phyloP scores from a whole-genome alignment of 116 monocot genomes.

The Papilionanthe hybrid region DNA sequence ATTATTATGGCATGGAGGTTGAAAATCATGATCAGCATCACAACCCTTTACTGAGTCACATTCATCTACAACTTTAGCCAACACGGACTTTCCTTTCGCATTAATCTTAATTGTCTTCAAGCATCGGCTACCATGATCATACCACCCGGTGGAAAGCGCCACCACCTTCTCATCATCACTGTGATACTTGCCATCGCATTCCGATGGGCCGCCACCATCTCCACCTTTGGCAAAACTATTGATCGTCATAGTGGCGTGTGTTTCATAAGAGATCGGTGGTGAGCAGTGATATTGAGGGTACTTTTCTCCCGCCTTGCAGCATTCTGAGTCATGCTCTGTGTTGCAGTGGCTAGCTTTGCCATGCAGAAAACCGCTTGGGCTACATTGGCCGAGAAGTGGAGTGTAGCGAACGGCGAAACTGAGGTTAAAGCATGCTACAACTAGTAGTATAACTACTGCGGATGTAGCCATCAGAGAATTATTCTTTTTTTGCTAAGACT shows the following conservation, averaged over 20 bases:
- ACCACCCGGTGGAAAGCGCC: conserved; percentile 1
- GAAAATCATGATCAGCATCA: conserved; percentile 3
- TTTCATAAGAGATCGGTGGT: background rate
- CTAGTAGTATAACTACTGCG: too few species aligned
- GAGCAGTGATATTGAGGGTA: conserved; percentile 8
- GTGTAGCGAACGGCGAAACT: too few species aligned
- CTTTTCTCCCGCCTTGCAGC: background rate
- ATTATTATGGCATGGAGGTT: conserved; percentile 4
- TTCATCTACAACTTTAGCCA: conserved; percentile 18
- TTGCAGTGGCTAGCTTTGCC: conserved; percentile 1
- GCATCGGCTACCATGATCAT: conserved; percentile 10
- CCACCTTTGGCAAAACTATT: conserved; percentile 11
- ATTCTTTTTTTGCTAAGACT: too few species aligned
- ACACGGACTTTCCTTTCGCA: conserved; percentile 5
- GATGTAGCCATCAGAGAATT: too few species aligned
- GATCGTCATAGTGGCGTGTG: conserved; percentile 3
- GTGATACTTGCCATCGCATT: background rate
- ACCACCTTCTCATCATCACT: conserved; percentile 1
- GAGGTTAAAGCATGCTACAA: too few species aligned
- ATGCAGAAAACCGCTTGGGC: background rate
- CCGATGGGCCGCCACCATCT: conserved; percentile 9
- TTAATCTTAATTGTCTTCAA: conserved; percentile 9
- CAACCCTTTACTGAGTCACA: conserved; percentile 15
- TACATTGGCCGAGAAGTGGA: too few species aligned
- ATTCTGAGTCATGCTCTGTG: conserved; percentile 4